phyloP scores from a whole-genome alignment of 129 eudicot species.

The Sambucus nigra region DNA sequence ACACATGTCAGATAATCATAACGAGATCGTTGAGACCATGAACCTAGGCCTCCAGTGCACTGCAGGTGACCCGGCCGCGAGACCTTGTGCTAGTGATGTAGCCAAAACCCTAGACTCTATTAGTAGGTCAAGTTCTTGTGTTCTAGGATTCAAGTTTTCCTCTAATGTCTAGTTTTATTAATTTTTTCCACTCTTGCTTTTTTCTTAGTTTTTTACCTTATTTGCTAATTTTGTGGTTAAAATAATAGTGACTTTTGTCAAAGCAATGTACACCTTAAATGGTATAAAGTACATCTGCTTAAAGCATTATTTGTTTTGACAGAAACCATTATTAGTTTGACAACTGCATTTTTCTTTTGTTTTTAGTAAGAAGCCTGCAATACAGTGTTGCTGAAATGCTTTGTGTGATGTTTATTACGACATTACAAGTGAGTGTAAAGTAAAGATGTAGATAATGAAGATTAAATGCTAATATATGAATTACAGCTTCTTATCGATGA shows the following conservation, averaged over 20 bases:
- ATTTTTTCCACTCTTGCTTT: background rate
- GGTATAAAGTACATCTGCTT: background rate
- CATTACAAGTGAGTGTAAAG: slow-evolving; percentile 24
- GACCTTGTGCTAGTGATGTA: slow-evolving; percentile 54
- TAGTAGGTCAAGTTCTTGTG: slow-evolving; percentile 35
- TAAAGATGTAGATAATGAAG: slow-evolving; percentile 16
- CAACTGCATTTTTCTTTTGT: background rate
- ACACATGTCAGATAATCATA: slow-evolving; percentile 20
- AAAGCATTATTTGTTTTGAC: background rate
- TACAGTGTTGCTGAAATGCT: slow-evolving; percentile 1
- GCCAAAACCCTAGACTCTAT: slow-evolving; percentile 39
- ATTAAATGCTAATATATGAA: slow-evolving; percentile 1
- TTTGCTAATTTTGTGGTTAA: background rate
- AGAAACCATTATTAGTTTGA: background rate
- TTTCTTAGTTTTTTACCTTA: background rate
- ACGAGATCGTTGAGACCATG: slow-evolving; percentile 60
- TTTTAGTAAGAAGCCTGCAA: background rate
- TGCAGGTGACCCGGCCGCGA: slow-evolving; percentile 46
- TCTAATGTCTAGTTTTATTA: background rate
- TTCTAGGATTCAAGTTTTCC: slow-evolving; percentile 22
- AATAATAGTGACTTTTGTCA: background rate
- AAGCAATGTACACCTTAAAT: background rate
- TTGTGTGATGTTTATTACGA: slow-evolving; percentile 12
- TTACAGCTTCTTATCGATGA: background rate
- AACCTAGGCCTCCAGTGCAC: slow-evolving; percentile 74